These are phyloP conservation scores for Angophora floribunda DNA, from an alignment of 345 rosid species.

Conservation along the genomic window DNA sequence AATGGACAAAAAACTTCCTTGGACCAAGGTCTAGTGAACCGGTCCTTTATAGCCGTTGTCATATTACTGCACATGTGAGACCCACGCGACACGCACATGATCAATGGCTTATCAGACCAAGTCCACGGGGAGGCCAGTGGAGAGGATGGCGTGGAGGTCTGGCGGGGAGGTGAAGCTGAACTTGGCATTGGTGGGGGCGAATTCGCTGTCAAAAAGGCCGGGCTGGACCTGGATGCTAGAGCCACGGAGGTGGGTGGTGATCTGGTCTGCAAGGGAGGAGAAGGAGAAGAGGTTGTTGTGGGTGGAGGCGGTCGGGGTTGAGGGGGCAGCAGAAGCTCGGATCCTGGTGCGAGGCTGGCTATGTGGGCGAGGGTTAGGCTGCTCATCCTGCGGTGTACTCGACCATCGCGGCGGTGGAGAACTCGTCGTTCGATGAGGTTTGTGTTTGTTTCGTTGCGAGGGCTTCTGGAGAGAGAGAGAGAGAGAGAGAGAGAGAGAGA, in stretches of 20 bases:
- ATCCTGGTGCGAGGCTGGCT: slow-evolving; percentile 82
- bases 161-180: slow-evolving; percentile 42
- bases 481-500: background rate
- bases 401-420: slow-evolving; percentile 30
- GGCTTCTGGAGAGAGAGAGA: too few relatives aligned
- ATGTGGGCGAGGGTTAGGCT: slow-evolving; percentile 80
- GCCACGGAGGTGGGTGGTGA: slow-evolving; percentile 50
- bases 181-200: slow-evolving; percentile 77
- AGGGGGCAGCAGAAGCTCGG: slow-evolving; percentile 59
- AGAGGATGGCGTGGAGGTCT: slow-evolving; percentile 62
- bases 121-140: background rate
- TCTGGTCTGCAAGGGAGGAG: slow-evolving; percentile 62
- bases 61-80: background rate
- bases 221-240: slow-evolving; percentile 18
- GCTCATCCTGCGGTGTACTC: slow-evolving; percentile 88
- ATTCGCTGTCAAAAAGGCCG: slow-evolving; percentile 70
- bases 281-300: slow-evolving; percentile 59
- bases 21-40: background rate
- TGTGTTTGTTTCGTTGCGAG: background rate
- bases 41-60: background rate
- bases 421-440: background rate
- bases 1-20: background rate
- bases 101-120: background rate
- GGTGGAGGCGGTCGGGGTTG: slow-evolving; percentile 30
- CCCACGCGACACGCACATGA: background rate